These are phyloP conservation scores for Lophiotrema nucula DNA, from an alignment of 495 filamentous ascomycete species.

Conservation along the genomic window DNA sequence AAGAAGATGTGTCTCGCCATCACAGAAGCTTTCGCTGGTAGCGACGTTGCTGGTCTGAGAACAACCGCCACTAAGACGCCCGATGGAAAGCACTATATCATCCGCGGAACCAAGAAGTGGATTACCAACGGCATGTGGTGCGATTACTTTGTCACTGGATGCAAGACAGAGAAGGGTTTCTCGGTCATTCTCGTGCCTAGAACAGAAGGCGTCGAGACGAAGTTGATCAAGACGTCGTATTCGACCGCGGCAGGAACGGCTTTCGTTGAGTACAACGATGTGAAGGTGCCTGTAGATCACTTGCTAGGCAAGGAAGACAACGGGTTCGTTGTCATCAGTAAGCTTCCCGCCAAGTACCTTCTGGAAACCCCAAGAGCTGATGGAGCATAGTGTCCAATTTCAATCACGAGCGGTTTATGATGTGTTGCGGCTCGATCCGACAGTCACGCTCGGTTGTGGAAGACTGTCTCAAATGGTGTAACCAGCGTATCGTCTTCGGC, in stretches of 20 bases:
- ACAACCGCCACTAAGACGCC: slow-evolving; percentile 79
- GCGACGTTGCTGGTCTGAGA: slow-evolving; percentile 78
- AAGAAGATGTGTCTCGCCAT: slow-evolving; percentile 89
- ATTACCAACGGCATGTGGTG: slow-evolving; percentile 85
- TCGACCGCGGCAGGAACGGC: slow-evolving; percentile 76
- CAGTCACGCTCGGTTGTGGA: slow-evolving; percentile 69
- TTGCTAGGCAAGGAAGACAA: slow-evolving; percentile 82
- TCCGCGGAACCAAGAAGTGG: slow-evolving; percentile 92
- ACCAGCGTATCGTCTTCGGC: slow-evolving; percentile 82
- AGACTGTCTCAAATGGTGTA: slow-evolving; percentile 85
- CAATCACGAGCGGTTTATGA: slow-evolving; percentile 43
- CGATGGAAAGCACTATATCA: slow-evolving; percentile 80
- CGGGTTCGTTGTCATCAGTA: slow-evolving; percentile 78
- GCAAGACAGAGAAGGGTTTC: slow-evolving; percentile 79
- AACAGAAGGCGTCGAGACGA: slow-evolving; percentile 68
- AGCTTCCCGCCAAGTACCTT: background rate
- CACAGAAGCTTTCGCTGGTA: slow-evolving; percentile 83
- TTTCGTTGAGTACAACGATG: slow-evolving; percentile 81
- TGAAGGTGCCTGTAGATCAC: slow-evolving; percentile 78
- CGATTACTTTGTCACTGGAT: slow-evolving; percentile 82
- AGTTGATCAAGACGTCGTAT: slow-evolving; percentile 83
- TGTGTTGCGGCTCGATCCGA: slow-evolving; percentile 60
- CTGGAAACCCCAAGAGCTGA: slow-evolving; percentile 40
- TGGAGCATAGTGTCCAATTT: slow-evolving; percentile 33
- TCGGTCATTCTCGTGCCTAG: slow-evolving; percentile 74